Conservation (phyloP, 1,284 basidiomycete genomes). For the Moesziomyces sp. region DNA sequence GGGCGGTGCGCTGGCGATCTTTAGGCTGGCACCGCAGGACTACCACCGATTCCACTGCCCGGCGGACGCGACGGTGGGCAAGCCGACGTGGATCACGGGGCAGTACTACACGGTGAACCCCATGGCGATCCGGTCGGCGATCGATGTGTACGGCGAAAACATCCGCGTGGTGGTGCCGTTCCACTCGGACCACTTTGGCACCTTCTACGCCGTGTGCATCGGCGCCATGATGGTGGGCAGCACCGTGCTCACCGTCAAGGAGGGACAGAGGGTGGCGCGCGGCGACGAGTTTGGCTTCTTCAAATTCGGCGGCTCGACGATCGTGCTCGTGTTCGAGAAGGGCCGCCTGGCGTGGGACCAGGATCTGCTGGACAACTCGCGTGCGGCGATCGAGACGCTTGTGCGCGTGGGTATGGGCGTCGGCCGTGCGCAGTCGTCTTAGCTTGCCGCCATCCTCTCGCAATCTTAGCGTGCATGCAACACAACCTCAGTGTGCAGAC, state of each 20-base stretch:
- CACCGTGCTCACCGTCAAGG: slow-evolving; percentile 84
- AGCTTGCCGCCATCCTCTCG: too few relatives aligned
- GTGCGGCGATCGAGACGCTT: slow-evolving; percentile 76
- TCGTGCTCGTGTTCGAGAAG: slow-evolving; percentile 73
- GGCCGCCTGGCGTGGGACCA: slow-evolving; percentile 87
- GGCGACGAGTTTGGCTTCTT: slow-evolving; percentile 84
- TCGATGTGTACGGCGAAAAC: slow-evolving; percentile 97
- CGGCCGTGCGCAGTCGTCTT: slow-evolving; percentile 14
- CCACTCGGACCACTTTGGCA: slow-evolving; percentile 60
- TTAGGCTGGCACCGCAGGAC: slow-evolving; percentile 82
- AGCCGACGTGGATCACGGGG: slow-evolving; percentile 71
- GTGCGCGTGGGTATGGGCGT: slow-evolving; percentile 73
- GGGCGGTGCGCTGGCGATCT: slow-evolving; percentile 79
- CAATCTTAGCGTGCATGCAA: too few relatives aligned
- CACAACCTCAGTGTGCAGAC: too few relatives aligned
- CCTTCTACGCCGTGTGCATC: slow-evolving; percentile 59
- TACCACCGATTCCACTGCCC: slow-evolving; percentile 97
- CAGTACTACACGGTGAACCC: slow-evolving; percentile 73
- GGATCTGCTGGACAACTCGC: slow-evolving; percentile 81
- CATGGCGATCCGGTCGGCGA: slow-evolving; percentile 78
- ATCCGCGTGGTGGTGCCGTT: slow-evolving; percentile 70
- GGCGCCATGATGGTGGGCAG: slow-evolving; percentile 72
- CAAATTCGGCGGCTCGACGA: slow-evolving; percentile 66
- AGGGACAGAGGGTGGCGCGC: slow-evolving; percentile 80
- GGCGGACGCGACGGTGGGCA: slow-evolving; percentile 77